Conservation (phyloP, 306 rosid species). For the Spatholobus suberectus region DNA sequence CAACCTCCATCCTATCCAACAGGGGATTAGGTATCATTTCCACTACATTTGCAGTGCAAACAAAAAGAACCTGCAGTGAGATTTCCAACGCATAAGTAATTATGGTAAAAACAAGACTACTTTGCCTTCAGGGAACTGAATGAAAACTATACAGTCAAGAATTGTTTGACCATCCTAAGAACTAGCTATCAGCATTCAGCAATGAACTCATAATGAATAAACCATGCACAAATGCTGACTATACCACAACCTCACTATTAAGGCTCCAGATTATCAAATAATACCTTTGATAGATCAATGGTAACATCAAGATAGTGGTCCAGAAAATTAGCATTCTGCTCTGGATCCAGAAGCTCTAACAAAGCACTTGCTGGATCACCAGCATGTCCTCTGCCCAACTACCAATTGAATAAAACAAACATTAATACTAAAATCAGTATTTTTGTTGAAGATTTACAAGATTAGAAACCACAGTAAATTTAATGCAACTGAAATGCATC, state of each 20-base stretch:
- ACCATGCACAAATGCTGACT: slow-evolving; percentile 15
- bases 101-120: slow-evolving; percentile 31
- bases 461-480: slow-evolving; percentile 1
- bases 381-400: slow-evolving; percentile 98
- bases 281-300: slow-evolving; percentile 95
- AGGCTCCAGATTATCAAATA: slow-evolving; percentile 21
- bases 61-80: slow-evolving; percentile 90
- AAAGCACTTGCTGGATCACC: slow-evolving; percentile 99
- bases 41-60: slow-evolving; percentile 94
- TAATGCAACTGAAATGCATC: slow-evolving; percentile 17
- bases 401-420: slow-evolving; percentile 52
- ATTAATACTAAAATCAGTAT: slow-evolving; percentile 33
- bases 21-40: slow-evolving; percentile 96
- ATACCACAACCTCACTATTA: slow-evolving; percentile 20
- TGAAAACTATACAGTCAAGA: slow-evolving; percentile 19
- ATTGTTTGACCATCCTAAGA: slow-evolving; percentile 7
- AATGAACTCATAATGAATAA: background rate
- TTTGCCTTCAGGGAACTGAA: slow-evolving; percentile 20
- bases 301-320: slow-evolving; percentile 99
- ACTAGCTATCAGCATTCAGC: slow-evolving; percentile 2
- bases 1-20: slow-evolving; percentile 96
- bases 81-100: slow-evolving; percentile 38
- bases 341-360: slow-evolving; percentile 99
- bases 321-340: slow-evolving; percentile 98
- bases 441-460: background rate